These are phyloP conservation scores for Botrytis porri DNA, from an alignment of 2,329 filamentous ascomycete genomes.

Conservation along the genomic window DNA sequence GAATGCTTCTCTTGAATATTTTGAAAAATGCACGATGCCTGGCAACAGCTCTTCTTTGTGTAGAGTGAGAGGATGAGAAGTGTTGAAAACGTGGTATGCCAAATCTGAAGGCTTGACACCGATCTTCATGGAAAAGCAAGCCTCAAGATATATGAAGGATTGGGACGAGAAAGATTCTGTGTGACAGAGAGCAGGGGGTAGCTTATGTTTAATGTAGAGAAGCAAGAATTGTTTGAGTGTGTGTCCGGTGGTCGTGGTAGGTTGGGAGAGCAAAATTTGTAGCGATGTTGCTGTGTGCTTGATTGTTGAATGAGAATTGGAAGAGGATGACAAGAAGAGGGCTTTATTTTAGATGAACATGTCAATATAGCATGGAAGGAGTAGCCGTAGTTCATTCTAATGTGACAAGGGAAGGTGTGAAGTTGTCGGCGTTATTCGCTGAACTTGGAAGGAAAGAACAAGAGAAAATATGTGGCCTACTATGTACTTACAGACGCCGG, in stretches of 20 bases:
- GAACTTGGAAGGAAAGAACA: neutral
- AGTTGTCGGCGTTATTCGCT: neutral
- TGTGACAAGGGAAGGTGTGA: neutral
- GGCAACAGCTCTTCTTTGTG: neutral
- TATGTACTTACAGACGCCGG: neutral
- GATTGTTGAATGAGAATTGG: constrained; percentile 6
- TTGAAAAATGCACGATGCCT: neutral
- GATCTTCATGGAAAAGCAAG: constrained; percentile 3
- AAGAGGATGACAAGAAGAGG: neutral
- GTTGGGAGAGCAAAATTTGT: constrained; percentile 20
- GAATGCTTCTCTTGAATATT: neutral
- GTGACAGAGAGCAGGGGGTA: neutral
- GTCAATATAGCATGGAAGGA: neutral
- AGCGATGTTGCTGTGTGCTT: constrained; percentile 20
- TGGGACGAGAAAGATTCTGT: neutral
- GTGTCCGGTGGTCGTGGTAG: neutral
- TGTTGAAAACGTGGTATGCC: neutral
- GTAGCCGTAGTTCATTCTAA: neutral
- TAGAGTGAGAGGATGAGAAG: constrained; percentile 1
- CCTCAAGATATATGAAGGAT: neutral
- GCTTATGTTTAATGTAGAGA: constrained; percentile 6
- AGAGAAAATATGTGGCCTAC: neutral
- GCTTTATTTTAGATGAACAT: neutral
- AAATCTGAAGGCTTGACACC: neutral
- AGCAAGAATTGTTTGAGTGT: constrained; percentile 11